Evolutionary conservation across 1,284 basidiomycete species (phyloP).

Genomic region (Sanguinoderma infundibulare): DNA sequence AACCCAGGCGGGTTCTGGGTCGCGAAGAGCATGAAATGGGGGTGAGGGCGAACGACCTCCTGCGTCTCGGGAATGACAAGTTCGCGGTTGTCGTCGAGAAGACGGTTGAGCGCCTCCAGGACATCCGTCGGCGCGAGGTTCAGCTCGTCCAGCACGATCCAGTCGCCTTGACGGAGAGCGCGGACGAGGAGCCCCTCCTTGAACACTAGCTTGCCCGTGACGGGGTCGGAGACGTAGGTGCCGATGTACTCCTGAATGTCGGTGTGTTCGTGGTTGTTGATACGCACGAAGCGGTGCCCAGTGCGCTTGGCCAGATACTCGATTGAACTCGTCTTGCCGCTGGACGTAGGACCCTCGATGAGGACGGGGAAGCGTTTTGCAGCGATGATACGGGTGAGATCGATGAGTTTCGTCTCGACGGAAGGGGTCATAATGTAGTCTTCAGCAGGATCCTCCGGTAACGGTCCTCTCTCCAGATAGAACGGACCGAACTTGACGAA

Average conservation of each 20-base stretch:
- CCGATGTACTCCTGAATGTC: slow-evolving; percentile 99
- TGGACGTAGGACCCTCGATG: slow-evolving; percentile 98
- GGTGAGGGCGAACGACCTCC: slow-evolving; percentile 93
- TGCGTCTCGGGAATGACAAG: slow-evolving; percentile 96
- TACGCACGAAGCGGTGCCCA: slow-evolving; percentile 95
- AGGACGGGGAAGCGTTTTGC: slow-evolving; percentile 93
- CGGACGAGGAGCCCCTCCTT: slow-evolving; percentile 94
- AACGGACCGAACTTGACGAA: slow-evolving; percentile 92
- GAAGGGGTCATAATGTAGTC: slow-evolving; percentile 97
- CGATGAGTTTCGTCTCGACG: slow-evolving; percentile 93
- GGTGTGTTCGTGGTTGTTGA: slow-evolving; percentile 99
- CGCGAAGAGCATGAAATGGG: slow-evolving; percentile 97
- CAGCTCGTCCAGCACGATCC: slow-evolving; percentile 98
- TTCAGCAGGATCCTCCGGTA: slow-evolving; percentile 64
- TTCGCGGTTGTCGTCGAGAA: slow-evolving; percentile 98
- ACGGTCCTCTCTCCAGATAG: slow-evolving; percentile 83
- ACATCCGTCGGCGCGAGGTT: slow-evolving; percentile 99
- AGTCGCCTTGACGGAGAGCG: slow-evolving; percentile 91
- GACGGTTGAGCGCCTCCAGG: slow-evolving; percentile 94
- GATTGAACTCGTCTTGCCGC: slow-evolving; percentile 96
- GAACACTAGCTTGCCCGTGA: slow-evolving; percentile 92
- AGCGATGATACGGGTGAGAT: slow-evolving; percentile 90
- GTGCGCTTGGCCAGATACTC: slow-evolving; percentile 95
- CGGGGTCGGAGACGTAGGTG: slow-evolving; percentile 93
- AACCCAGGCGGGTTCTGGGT: slow-evolving; percentile 98